Evolutionary conservation across 306 rosid genomes (phyloP), one percentile per base, ranked within the genome.

Genomic region (Mimosa bimucronata): DNA sequence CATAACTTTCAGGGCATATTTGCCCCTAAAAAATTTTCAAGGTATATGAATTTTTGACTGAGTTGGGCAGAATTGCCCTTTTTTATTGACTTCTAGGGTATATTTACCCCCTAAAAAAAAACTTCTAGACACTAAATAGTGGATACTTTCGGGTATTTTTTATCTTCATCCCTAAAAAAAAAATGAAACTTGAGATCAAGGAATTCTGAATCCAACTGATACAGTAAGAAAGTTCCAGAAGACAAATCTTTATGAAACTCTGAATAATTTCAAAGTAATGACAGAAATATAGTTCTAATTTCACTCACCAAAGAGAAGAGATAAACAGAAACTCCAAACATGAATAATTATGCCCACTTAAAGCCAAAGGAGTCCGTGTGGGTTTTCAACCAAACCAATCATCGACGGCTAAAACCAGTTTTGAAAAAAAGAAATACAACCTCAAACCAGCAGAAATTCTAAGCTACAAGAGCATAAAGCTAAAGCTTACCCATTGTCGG

Each of bases 401-500:
- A 26, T n/a, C 9, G n/a, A 66, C 23, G 15, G 13, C 21, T 5
- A 31, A 34, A 53, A 73, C 50, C 66, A 53, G 15, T 34, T 21
- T 19, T 52, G 50, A 40, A 13, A 50, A 71, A 50, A n/a, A n/a
- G 2, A 71, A 48, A 62, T 53, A 0, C 34, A 79, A 80, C 66
- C 74, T 67, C 37, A 64, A 38, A 52, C 31, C 66, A 71, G 45
- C 2, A 50, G n/a, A 48, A 75, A 31, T 6, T 21, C 23, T 30
- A 19, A 25, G 14, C 25, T 21, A 18, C 26, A 13, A 67, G 30
- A 67, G 50, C 6, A 38, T 25, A 11, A 9, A 40, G 31, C 29
- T 46, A 62, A 64, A 13, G 19, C 45, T 71, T 73, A 80, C 79
- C 79, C 21, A 65, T 62, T 42, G 23, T n/a, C 31, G n/a, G n/a